Conservation (phyloP, 2,329 filamentous ascomycete species). For the Ustulina deusta region DNA sequence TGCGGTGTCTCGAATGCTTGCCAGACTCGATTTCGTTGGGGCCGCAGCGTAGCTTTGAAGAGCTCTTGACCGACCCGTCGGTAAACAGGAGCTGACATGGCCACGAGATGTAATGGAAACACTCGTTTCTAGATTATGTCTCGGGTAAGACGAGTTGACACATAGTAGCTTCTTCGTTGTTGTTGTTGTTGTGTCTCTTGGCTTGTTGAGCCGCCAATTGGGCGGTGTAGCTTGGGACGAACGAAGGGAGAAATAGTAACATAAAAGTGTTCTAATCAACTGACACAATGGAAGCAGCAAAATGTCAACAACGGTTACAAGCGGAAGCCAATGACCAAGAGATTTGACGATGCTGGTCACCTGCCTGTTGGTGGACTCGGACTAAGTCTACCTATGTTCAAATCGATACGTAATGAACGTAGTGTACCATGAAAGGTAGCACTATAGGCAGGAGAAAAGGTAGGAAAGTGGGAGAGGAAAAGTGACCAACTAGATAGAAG, state of each 20-base stretch:
- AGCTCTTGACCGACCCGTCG: slow-evolving; percentile 38
- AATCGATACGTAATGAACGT: slow-evolving; percentile 28
- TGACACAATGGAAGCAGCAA: slow-evolving; percentile 1
- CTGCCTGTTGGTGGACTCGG: background rate
- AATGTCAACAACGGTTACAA: slow-evolving; percentile 3
- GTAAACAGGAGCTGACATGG: slow-evolving; percentile 31
- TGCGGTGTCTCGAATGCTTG: slow-evolving; percentile 31
- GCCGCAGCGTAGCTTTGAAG: slow-evolving; percentile 34
- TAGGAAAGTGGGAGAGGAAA: background rate
- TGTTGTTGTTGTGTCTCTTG: background rate
- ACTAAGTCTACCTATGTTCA: slow-evolving; percentile 2
- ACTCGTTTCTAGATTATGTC: slow-evolving; percentile 14
- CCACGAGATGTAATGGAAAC: background rate
- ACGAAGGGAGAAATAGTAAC: slow-evolving; percentile 2
- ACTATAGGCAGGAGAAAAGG: background rate
- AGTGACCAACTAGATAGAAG: background rate
- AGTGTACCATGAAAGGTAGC: background rate
- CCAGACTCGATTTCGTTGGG: slow-evolving; percentile 34
- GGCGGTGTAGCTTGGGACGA: background rate
- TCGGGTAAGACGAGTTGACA: slow-evolving; percentile 13
- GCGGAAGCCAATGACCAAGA: slow-evolving; percentile 13
- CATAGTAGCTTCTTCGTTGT: slow-evolving; percentile 17
- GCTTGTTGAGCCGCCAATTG: background rate
- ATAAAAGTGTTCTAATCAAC: background rate
- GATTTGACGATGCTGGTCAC: slow-evolving; percentile 16